Evolutionary conservation across 306 rosid species (phyloP).

Genomic region (Vicia villosa): DNA sequence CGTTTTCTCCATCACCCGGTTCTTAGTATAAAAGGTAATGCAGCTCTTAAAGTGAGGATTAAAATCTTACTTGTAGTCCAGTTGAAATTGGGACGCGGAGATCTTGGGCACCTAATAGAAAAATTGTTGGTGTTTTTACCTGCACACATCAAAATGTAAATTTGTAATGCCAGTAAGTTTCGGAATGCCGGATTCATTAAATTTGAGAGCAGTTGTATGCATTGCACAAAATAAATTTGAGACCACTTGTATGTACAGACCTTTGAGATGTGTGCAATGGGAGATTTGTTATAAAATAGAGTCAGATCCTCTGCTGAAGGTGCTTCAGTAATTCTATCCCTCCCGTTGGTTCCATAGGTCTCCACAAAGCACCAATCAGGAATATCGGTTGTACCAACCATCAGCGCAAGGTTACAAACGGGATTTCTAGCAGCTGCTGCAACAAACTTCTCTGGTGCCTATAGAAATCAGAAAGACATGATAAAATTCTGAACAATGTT

Average conservation of each 20-base stretch:
- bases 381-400: constrained; percentile 87
- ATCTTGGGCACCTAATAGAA: constrained; percentile 91
- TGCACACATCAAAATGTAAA: constrained; percentile 45
- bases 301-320: constrained; percentile 70
- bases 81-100: constrained; percentile 70
- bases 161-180: constrained; percentile 8
- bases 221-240: too few relatives aligned
- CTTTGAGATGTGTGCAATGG: constrained; percentile 76
- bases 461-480: constrained; percentile 36
- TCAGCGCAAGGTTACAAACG: constrained; percentile 73
- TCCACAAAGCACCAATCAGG: constrained; percentile 94
- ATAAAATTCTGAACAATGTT: background rate
- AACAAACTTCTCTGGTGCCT: constrained; percentile 93
- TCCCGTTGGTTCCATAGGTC: constrained; percentile 61
- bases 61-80: constrained; percentile 53
- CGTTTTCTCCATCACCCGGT: background rate
- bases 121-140: constrained; percentile 88
- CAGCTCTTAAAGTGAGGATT: constrained; percentile 9
- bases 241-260: constrained; percentile 41
- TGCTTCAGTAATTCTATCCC: constrained; percentile 64
- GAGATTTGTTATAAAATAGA: constrained; percentile 75
- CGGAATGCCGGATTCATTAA: too few relatives aligned
- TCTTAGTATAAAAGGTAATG: constrained; percentile 29
- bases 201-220: too few relatives aligned
- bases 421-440: constrained; percentile 84